These are phyloP conservation scores for Eleusine indica DNA, from an alignment of 176 grass and related monocot species.

Conservation along the genomic window DNA sequence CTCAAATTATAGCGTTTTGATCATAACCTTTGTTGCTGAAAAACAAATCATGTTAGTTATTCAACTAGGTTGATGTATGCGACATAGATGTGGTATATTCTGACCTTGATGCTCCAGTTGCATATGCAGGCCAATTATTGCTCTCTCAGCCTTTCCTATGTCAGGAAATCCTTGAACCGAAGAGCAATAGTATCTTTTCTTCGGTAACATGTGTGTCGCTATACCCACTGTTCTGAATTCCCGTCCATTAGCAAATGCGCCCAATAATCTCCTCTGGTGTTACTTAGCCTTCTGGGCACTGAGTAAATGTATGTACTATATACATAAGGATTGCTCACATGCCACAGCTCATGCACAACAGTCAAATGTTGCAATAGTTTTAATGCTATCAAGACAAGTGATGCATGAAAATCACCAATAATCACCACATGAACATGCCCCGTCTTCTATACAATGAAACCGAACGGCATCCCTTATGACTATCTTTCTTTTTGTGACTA, in stretches of 20 bases:
- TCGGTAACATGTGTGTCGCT: neutral
- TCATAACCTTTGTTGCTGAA: neutral
- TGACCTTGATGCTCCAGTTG: neutral
- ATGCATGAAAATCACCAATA: slow-evolving; percentile 56
- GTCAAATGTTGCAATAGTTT: neutral
- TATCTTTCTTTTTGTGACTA: slow-evolving; percentile 56
- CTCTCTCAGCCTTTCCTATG: neutral
- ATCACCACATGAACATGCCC: slow-evolving; percentile 71
- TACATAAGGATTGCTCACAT: neutral
- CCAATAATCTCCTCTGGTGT: neutral
- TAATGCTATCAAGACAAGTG: neutral
- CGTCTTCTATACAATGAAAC: slow-evolving; percentile 76
- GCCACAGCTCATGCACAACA: neutral
- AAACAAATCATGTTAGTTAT: no score
- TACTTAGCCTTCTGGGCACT: neutral
- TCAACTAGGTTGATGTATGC: neutral
- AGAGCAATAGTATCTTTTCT: neutral
- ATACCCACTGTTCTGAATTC: neutral
- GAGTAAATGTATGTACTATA: neutral
- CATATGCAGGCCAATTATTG: neutral
- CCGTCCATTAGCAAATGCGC: neutral
- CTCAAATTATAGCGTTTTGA: neutral
- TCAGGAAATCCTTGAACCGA: neutral
- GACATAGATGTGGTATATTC: neutral
- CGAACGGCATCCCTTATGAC: slow-evolving; percentile 70